Base-by-base conservation (phyloP, 345 rosid genomes). In the Eucalyptus guilfoylei region DNA sequence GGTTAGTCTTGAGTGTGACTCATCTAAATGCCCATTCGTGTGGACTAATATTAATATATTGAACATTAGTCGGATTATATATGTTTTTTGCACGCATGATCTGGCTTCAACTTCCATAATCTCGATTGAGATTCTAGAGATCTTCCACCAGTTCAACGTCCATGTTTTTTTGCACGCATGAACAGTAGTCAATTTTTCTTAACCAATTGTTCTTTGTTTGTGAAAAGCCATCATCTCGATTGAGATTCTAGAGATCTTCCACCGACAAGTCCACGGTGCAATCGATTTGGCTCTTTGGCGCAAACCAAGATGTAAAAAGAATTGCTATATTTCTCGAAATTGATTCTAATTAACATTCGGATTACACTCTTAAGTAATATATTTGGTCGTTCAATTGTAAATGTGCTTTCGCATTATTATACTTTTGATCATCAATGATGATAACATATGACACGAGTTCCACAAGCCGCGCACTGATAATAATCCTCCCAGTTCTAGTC, bases 401-500 rank as follows among this genome's bases (percentile, higher is more conserved):
- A 0, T 37, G 1, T 76, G 47, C 45, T 21, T 4, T 76, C 0
- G 0, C 47, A 37, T 19, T 5, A 52, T 52, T 52, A 52, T 52
- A 10, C 28, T 55, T 0, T 55, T 55, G 62, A 55, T 23, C 28
- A 55, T 24, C 62, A 2, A 23, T 55, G 62, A 55, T 9, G 62
- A 55, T 55, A 55, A 55, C 28, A 24, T 55, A 55, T 55, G 14
- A 55, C 24, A 24, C 62, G 62, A 55, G 14, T 55, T 55, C 0
- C 30, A 55, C 62, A 24, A 0, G 30, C 62, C 62, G 14, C 62
- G 62, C 62, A 55, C 62, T 55, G 30, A 10, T 24, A 55, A 55
- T 55, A 24, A 55, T 55, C 62, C 62, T 55, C 24, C 62, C 30
- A 55, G 14, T 55, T 55, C 14, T 55, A 55, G 30, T 24, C 62